A percentile compares a stretch with the other conserved stretches of the same genome.
These are phyloP conservation scores for Neonectria ditissima DNA, from an alignment of 2,329 filamentous ascomycete genomes.

Conservation along the genomic window DNA sequence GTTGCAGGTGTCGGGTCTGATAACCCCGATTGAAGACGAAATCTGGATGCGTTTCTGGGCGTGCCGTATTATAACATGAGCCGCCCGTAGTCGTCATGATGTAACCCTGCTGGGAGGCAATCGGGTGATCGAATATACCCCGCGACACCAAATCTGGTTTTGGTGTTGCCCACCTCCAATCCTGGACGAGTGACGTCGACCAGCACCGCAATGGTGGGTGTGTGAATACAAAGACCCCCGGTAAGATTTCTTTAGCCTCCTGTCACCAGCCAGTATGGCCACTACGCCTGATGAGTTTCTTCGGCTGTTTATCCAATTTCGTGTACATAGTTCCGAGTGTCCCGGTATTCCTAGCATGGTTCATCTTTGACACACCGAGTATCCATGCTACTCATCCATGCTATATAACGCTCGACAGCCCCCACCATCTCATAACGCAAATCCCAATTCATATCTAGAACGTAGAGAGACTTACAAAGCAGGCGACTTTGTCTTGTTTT, in stretches of 20 bases:
- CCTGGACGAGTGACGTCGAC: conserved; percentile 43
- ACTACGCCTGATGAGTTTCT: background rate
- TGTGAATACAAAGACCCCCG: background rate
- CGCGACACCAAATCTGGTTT: conserved; percentile 41
- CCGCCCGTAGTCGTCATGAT: conserved; percentile 41
- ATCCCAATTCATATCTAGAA: background rate
- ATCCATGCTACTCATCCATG: background rate
- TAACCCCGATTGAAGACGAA: background rate
- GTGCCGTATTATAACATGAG: conserved; percentile 16
- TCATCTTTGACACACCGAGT: background rate
- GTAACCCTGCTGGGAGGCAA: conserved; percentile 35
- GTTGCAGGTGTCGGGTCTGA: conserved; percentile 4
- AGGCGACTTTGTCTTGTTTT: background rate
- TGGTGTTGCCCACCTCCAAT: conserved; percentile 22
- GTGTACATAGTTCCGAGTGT: background rate
- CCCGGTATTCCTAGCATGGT: background rate
- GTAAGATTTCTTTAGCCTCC: background rate
- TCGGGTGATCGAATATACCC: conserved; percentile 36
- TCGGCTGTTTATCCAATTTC: background rate
- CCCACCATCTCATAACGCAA: background rate
- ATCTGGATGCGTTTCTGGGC: conserved; percentile 8
- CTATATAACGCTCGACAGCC: background rate
- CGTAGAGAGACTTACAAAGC: background rate
- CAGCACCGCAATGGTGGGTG: conserved; percentile 17
- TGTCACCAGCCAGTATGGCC: background rate